Evolutionary conservation across 192 early-diverging fungal genomes (phyloP).

Genomic region (Podila verticillata): DNA sequence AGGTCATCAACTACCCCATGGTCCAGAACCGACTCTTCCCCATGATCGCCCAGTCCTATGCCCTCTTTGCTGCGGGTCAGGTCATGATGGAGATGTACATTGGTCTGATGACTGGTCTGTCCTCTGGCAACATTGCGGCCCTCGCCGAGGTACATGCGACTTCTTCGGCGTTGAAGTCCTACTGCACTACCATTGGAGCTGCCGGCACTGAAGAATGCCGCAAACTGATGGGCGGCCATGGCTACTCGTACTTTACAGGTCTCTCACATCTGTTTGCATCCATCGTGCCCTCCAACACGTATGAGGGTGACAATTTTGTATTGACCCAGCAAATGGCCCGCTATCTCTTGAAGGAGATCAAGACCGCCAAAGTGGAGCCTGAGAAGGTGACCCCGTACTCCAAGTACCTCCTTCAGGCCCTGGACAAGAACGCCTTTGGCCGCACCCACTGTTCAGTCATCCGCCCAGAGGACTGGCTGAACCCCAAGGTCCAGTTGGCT

Average conservation of each 20-base stretch:
- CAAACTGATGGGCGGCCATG: conserved; percentile 80
- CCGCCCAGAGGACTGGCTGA: conserved; percentile 51
- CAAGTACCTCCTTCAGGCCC: conserved; percentile 24
- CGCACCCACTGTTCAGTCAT: conserved; percentile 27
- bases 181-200: conserved; percentile 73
- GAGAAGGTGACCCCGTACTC: conserved; percentile 44
- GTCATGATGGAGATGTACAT: conserved; percentile 54
- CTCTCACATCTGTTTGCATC: conserved; percentile 72
- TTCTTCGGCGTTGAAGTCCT: conserved; percentile 77
- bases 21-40: conserved; percentile 62
- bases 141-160: conserved; percentile 83
- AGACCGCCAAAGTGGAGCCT: conserved; percentile 23
- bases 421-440: conserved; percentile 11
- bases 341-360: conserved; percentile 68
- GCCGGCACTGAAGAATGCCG: conserved; percentile 77
- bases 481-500: conserved; percentile 46
- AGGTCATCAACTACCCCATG: conserved; percentile 62
- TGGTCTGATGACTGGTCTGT: conserved; percentile 68
- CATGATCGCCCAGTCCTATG: conserved; percentile 64
- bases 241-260: conserved; percentile 78
- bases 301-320: conserved; percentile 87
- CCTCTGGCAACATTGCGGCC: conserved; percentile 46
- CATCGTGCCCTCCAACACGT: conserved; percentile 77
- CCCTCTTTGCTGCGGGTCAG: conserved; percentile 48
- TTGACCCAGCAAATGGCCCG: conserved; percentile 87